Evolutionary conservation across 129 eudicot species (phyloP), one percentile per base, ranked within the genome.

Genomic region (Flaveria sonorensis): DNA sequence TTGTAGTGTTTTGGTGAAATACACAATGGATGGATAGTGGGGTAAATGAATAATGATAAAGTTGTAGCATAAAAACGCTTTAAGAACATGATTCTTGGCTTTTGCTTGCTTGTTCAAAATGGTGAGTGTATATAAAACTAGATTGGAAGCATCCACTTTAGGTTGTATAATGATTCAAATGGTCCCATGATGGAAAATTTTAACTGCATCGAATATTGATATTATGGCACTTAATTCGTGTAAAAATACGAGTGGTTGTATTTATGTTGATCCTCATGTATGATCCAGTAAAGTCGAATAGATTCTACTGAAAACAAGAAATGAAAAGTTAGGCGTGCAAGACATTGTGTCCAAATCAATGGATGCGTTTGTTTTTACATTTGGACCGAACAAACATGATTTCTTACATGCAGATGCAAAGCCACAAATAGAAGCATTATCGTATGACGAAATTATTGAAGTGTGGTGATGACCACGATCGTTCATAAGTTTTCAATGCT

Each of bases 41-140:
- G 57, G 36, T 11, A 72, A 50, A 70, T 50, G 83, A 24, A 60
- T 56, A 68, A 23, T 72, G 39, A 48, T 72, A 71, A 79, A 79
- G 83, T 36, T 26, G 9, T 15, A 7, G 66, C 73, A 63, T 55
- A 40, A 62, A 50, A 36, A 63, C 32, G 57, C 73, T 73, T 72
- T 63, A 53, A 72, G 83, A 72, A 79, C 59, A 79, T 53, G 83
- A 72, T 79, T 79, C 83, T 10, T 23, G 47, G 50, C 32, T 42
- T 51, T 79, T 72, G 64, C 72, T 72, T 79, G 83, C 83, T 72
- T 63, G 78, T 72, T 57, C 60, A 56, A 79, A 72, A 62, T 50
- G 57, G 56, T 48, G 72, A 61, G 62, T 79, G 21, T 48, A 32
- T 36, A 56, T 53, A 59, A 63, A 61, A 50, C 62, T 32, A 11